Evolutionary conservation across 2,329 filamentous ascomycete species (phyloP).

Genomic region (Ophiocordyceps unilateralis): DNA sequence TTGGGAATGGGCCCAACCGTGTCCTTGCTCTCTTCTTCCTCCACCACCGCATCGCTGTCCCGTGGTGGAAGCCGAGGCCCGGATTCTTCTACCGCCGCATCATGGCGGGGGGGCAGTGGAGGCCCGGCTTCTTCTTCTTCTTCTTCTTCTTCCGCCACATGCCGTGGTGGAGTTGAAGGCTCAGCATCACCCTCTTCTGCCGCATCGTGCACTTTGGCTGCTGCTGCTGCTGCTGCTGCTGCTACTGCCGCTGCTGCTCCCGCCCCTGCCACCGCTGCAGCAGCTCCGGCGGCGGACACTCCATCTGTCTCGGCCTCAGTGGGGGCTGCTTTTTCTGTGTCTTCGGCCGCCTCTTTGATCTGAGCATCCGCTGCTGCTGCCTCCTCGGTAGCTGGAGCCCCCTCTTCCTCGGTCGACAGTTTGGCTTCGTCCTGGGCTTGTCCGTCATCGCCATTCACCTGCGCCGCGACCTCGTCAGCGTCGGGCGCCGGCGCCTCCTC

Average conservation of each 20-base stretch:
- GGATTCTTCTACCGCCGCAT: too few relatives aligned
- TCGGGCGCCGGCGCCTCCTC: neutral
- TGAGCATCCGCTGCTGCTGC: neutral
- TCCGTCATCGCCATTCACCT: neutral
- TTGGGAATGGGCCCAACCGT: constrained; percentile 19
- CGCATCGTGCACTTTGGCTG: neutral
- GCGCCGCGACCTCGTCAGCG: neutral
- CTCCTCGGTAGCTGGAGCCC: neutral
- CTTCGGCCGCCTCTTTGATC: neutral
- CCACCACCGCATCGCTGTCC: constrained; percentile 1
- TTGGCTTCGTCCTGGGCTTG: constrained; percentile 1
- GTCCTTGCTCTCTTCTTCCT: constrained; percentile 22
- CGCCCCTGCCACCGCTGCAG: neutral
- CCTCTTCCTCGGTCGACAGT: neutral
- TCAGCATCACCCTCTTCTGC: constrained; percentile 1
- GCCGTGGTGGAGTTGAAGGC: too few relatives aligned
- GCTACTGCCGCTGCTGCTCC: neutral
- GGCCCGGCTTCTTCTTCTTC: too few relatives aligned
- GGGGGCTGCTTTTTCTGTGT: constrained; percentile 1
- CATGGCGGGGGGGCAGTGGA: too few relatives aligned
- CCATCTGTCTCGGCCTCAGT: neutral
- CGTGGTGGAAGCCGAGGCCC: too few relatives aligned
- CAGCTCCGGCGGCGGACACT: neutral
- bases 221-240: neutral
- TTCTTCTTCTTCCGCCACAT: too few relatives aligned